These are phyloP conservation scores for Inonotus hispidus DNA, from an alignment of 1,284 basidiomycete species.

Conservation along the genomic window DNA sequence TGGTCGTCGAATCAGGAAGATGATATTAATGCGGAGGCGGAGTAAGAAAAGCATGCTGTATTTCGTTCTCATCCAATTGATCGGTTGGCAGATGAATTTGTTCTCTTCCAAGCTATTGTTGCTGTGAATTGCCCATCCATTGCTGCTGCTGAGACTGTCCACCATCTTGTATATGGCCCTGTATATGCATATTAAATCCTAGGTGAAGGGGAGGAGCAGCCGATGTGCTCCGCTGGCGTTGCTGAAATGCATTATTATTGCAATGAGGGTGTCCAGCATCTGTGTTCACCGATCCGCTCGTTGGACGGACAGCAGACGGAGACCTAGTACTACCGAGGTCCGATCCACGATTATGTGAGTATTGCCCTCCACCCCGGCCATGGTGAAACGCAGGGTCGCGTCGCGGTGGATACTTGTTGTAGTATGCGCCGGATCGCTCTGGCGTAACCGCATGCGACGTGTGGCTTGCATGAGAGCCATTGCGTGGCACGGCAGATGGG, in stretches of 20 bases:
- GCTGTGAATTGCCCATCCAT: slow-evolving; percentile 7
- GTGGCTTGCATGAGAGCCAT: neutral
- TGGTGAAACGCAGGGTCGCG: slow-evolving; percentile 9
- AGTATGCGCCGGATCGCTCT: neutral
- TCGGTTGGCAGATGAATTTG: neutral
- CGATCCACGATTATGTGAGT: neutral
- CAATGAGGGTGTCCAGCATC: neutral
- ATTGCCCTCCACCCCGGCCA: neutral
- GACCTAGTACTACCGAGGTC: neutral
- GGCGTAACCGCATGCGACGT: neutral
- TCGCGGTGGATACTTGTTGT: slow-evolving; percentile 9
- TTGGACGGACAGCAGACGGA: neutral
- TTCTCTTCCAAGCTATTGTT: neutral
- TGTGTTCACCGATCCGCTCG: neutral
- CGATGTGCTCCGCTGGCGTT: neutral
- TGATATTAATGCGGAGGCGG: neutral
- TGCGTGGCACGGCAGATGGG: neutral
- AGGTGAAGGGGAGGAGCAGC: neutral
- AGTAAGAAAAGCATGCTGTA: neutral
- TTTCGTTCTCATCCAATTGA: slow-evolving; percentile 5
- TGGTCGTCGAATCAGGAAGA: neutral
- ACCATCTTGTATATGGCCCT: slow-evolving; percentile 1
- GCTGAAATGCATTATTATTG: neutral
- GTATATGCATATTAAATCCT: slow-evolving; percentile 7
- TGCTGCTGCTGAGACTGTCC: slow-evolving; percentile 15